Percentiles rank a stretch among this genome's conserved stretches.
phyloP scores from a whole-genome alignment of 768 basidiomycete genomes.

The Boletales sp. region DNA sequence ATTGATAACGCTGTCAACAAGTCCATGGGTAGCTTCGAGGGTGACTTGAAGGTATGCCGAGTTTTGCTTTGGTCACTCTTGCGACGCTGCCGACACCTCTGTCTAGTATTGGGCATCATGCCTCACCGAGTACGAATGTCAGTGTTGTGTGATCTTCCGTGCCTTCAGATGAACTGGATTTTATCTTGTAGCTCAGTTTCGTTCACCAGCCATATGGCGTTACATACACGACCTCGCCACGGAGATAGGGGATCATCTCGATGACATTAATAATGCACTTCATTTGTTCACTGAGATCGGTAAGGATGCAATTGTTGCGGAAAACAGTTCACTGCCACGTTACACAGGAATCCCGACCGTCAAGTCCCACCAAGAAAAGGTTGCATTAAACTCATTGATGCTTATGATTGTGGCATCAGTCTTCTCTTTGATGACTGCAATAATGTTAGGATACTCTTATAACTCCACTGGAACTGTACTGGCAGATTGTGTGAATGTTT shows the following conservation, averaged over 20 bases:
- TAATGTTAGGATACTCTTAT: slow-evolving; percentile 47
- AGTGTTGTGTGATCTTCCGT: not conserved
- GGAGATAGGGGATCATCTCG: slow-evolving; percentile 53
- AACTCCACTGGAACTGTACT: slow-evolving; percentile 31
- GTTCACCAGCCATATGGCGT: slow-evolving; percentile 48
- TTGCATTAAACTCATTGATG: slow-evolving; percentile 45
- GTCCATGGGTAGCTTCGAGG: slow-evolving; percentile 47
- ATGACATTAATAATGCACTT: slow-evolving; percentile 48
- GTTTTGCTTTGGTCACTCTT: not conserved
- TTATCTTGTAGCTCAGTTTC: slow-evolving; percentile 43
- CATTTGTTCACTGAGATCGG: slow-evolving; percentile 53
- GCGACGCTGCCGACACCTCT: slow-evolving; percentile 6
- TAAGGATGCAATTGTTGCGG: slow-evolving; percentile 25
- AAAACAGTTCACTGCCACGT: slow-evolving; percentile 24
- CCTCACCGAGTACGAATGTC: slow-evolving; percentile 44
- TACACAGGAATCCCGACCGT: slow-evolving; percentile 50
- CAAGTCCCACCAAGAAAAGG: slow-evolving; percentile 51
- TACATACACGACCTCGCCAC: slow-evolving; percentile 49
- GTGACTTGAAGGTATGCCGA: slow-evolving; percentile 43
- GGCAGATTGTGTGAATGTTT: slow-evolving; percentile 44
- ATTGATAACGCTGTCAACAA: slow-evolving; percentile 49
- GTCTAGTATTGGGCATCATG: slow-evolving; percentile 54
- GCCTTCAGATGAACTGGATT: slow-evolving; percentile 6
- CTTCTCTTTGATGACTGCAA: slow-evolving; percentile 52
- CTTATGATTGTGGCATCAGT: slow-evolving; percentile 53